Base-by-base conservation (phyloP, 2,329 filamentous ascomycete species). In the Erysiphe neolycopersici region DNA sequence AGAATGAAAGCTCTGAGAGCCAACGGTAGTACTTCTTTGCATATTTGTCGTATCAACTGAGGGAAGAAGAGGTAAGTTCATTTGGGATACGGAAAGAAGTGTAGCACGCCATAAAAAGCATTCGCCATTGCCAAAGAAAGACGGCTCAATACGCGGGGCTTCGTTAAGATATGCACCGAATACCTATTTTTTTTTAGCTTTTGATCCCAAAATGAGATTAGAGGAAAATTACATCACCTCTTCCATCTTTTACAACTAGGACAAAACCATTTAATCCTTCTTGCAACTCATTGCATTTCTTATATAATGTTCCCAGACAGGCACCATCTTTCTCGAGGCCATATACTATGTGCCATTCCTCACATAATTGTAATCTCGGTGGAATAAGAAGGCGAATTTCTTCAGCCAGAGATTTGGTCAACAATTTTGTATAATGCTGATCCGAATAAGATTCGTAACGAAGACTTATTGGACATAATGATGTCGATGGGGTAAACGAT, bases 141-240 rank as follows among this genome's bases (percentile, higher is more conserved):
- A 79, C 2, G 82, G 62, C 1, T 73, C 66, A 0, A 83, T 81
- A 52, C 79, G 80, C 11, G 87, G 85, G 42, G 79, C 68, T 58
- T 98, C 87, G 43, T 83, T 91, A 44, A 95, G 72, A 59, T 95
- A 95, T 43, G 85, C 85, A 55, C 89, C 89, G 58, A 98, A 98
- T 37, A 83, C 69, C 70, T 77, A 49, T 13, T 13, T 29, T 16
- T n/a, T 22, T 30, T 29, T 37, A 41, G 22, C 31, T 31, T 19
- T 22, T 22, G 40, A 36, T n/a, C 1, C 1, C 2, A 17, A n/a
- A 38, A 26, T 14, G 11, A 19, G 9, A 19, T 22, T 19, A 16
- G 36, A 38, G 35, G 22, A 36, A 18, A 50, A 76, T 59, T 65
- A 83, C 76, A 44, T 77, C 76, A 45, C 79, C 79, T 45, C 69